Percentiles rank a stretch among this genome's conserved stretches.
phyloP scores from a whole-genome alignment of 805 yeast species.

The Saccharomycopsis schoenii region DNA sequence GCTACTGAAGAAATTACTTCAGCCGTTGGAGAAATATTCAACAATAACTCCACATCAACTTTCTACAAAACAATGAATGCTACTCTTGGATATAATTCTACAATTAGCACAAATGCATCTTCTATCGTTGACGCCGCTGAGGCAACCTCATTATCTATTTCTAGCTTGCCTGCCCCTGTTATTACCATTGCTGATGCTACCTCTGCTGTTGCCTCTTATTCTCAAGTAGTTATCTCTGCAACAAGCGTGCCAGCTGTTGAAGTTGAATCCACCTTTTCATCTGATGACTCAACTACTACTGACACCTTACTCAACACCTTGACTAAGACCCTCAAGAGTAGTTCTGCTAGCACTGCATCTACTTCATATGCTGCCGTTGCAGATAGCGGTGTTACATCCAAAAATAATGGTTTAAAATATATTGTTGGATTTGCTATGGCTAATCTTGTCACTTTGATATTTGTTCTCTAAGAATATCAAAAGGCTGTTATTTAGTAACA shows the following conservation, averaged over 20 bases:
- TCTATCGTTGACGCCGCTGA: neutral
- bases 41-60: slow-evolving; percentile 8
- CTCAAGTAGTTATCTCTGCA: neutral
- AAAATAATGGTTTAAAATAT: neutral
- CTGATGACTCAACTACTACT: slow-evolving; percentile 4
- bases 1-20: slow-evolving; percentile 7
- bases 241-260: neutral
- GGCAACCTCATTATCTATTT: neutral
- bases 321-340: neutral
- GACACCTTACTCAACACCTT: neutral
- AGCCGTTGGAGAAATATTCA: slow-evolving; percentile 5
- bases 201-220: neutral
- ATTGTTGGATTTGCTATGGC: neutral
- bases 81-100: slow-evolving; percentile 3
- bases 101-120: neutral
- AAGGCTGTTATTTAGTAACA: neutral
- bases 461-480: neutral
- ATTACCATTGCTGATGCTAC: neutral
- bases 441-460: neutral
- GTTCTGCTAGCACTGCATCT: neutral
- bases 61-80: slow-evolving; percentile 6
- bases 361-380: neutral
- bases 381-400: neutral
- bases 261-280: neutral
- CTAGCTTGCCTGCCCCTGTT: neutral